Base-by-base conservation (phyloP, 176 grass and related monocot genomes). In the Typha latifolia region DNA sequence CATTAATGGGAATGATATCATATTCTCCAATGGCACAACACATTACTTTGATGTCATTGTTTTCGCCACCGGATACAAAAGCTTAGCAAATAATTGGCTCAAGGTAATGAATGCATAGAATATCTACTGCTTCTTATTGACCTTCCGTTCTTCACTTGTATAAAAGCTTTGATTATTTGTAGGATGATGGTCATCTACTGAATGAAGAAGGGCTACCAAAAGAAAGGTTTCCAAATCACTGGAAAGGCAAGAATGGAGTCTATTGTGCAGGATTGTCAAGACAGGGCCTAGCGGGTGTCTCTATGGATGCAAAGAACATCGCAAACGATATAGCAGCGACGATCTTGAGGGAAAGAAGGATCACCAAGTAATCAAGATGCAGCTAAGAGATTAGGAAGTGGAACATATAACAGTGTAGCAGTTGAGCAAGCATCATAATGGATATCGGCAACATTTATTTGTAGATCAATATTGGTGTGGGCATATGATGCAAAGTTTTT, bases 11-110 rank as follows among this genome's bases (percentile, higher is more conserved):
- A 48, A 82, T 12, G 62, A 49, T 4, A 26, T 89, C 0, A 55
- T 65, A 49, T 85, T 89, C 16, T 20, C 48, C 9, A 43, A 51
- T 16, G 67, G 56, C 2, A 52, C 72, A 16, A 20, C 77, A 2
- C 0, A 47, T 2, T 12, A 49, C 1, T 85, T 64, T 18, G 78
- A 84, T 29, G 62, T 51, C 0, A 78, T 79, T 3, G 67, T 89
- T 13, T 81, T 89, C 16, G 81, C 86, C 4, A 85, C 86, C 1
- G 82, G 86, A 23, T 90, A 82, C 37, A 70, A 26, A 79, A 90
- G 67, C 67, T 68, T 66, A 1, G 22, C 13, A 2, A 75, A 72
- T 51, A 47, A 14, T 9, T 84, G 82, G 82, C 78, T 89, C 29
- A 62, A 87, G 84, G 84, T 87, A 13, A 55, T 12, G 29, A 22